A percentile compares a stretch with the other conserved stretches of the same genome.
Conservation (phyloP, 2,329 filamentous ascomycete genomes). For the Penicillium sp. region DNA sequence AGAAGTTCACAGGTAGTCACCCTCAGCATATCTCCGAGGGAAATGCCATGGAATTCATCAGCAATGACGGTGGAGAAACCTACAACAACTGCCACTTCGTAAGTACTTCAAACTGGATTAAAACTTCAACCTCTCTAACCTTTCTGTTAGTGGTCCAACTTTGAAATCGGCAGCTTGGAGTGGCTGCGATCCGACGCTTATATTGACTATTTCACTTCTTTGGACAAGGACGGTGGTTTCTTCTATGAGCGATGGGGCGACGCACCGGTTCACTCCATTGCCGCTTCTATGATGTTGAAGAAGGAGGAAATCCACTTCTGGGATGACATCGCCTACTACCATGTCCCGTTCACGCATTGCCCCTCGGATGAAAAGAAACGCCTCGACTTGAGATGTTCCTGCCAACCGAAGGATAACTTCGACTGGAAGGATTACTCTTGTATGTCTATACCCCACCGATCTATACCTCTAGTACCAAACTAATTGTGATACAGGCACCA, state of each 20-base stretch:
- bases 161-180: conserved; percentile 89
- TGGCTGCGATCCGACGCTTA: conserved; percentile 91
- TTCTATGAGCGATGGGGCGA: conserved; percentile 99
- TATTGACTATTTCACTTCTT: conserved; percentile 81
- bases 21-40: conserved; percentile 81
- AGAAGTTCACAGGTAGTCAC: conserved; percentile 87
- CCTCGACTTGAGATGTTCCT: conserved; percentile 84
- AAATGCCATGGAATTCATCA: conserved; percentile 89
- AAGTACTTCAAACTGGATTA: conserved; percentile 41
- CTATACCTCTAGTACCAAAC: not conserved
- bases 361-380: conserved; percentile 84
- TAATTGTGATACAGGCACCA: conserved; percentile 62
- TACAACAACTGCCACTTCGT: conserved; percentile 99
- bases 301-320: conserved; percentile 98
- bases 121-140: conserved; percentile 13
- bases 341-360: conserved; percentile 97
- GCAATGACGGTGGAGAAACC: conserved; percentile 82
- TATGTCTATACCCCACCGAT: conserved; percentile 50
- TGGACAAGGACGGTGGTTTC: conserved; percentile 92
- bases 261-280: conserved; percentile 97
- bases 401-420: conserved; percentile 95
- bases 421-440: conserved; percentile 99
- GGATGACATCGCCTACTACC: conserved; percentile 97
- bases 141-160: conserved; percentile 83
- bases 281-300: conserved; percentile 77